A percentile compares a stretch with the other conserved stretches of the same genome.
phyloP scores from a whole-genome alignment of 2,329 filamentous ascomycete genomes.

The Elsinoe arachidis region DNA sequence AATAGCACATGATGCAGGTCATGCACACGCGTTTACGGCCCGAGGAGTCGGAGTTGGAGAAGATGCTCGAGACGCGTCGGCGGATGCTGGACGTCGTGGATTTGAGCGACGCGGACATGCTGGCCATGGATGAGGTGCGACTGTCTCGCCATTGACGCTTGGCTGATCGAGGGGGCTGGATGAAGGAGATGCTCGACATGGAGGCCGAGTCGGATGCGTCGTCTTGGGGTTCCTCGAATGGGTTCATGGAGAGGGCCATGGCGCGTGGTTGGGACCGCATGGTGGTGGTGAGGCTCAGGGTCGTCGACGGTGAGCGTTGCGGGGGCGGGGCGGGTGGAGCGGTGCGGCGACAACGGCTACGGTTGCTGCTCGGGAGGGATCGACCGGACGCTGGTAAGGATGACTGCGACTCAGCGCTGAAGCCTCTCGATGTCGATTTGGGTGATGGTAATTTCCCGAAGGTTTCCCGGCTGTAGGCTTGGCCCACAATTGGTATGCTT shows the following conservation, averaged over 20 bases:
- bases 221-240: conserved; percentile 1
- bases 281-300: neutral
- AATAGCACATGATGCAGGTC: conserved; percentile 10
- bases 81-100: neutral
- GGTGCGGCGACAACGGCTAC: too few species aligned
- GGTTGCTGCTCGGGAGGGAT: neutral
- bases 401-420: conserved; percentile 9
- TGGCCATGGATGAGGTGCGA: conserved; percentile 10
- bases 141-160: conserved; percentile 7
- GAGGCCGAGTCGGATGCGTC: neutral
- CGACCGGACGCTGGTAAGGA: conserved; percentile 2
- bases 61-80: conserved; percentile 7
- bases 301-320: conserved; percentile 1
- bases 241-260: neutral
- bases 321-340: neutral
- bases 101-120: conserved; percentile 9
- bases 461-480: conserved; percentile 1
- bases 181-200: conserved; percentile 46
- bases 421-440: neutral
- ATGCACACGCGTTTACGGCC: conserved; percentile 8
- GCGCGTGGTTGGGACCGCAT: conserved; percentile 3
- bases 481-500: conserved; percentile 1
- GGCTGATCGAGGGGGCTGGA: conserved; percentile 38
- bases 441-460: conserved; percentile 8
- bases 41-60: neutral